A percentile compares a stretch with the other conserved stretches of the same genome.
Evolutionary conservation across 257 asterid genomes (phyloP).

Genomic region (Mitragyna speciosa): DNA sequence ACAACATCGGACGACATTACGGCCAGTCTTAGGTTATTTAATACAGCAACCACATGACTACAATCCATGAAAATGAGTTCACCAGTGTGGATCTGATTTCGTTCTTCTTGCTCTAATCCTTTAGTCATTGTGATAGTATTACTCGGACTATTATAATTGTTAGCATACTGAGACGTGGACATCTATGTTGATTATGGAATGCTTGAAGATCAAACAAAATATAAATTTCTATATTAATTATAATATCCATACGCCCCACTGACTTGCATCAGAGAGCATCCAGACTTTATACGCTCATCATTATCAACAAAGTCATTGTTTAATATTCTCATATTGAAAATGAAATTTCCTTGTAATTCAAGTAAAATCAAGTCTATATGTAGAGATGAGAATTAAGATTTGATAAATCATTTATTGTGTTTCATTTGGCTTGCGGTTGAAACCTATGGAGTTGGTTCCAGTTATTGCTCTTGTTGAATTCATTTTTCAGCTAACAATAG

Average conservation of each 20-base stretch:
- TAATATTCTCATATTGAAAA: neutral
- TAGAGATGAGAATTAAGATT: neutral
- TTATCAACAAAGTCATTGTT: neutral
- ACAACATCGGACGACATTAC: too few species aligned
- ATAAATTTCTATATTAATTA: too few species aligned
- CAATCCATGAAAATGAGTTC: too few species aligned
- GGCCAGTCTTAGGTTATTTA: too few species aligned
- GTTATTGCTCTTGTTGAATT: conserved; percentile 21
- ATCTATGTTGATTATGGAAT: too few species aligned
- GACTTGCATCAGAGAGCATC: neutral
- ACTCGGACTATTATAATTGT: too few species aligned
- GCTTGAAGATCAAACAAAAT: too few species aligned
- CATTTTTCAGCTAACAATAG: conserved; percentile 24
- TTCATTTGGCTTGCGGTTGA: neutral
- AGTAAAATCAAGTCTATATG: neutral
- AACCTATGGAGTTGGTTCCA: conserved; percentile 24
- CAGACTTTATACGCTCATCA: neutral
- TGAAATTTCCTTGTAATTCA: conserved; percentile 15
- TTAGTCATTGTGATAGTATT: too few species aligned
- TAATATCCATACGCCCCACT: neutral
- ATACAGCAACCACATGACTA: too few species aligned
- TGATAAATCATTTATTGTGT: neutral
- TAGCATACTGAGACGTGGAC: too few species aligned
- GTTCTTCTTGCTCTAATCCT: too few species aligned
- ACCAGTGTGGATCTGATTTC: too few species aligned